Percentiles rank a stretch among this genome's conserved stretches.
Conservation (phyloP, 805 yeast genomes). For the Candida maesae region DNA sequence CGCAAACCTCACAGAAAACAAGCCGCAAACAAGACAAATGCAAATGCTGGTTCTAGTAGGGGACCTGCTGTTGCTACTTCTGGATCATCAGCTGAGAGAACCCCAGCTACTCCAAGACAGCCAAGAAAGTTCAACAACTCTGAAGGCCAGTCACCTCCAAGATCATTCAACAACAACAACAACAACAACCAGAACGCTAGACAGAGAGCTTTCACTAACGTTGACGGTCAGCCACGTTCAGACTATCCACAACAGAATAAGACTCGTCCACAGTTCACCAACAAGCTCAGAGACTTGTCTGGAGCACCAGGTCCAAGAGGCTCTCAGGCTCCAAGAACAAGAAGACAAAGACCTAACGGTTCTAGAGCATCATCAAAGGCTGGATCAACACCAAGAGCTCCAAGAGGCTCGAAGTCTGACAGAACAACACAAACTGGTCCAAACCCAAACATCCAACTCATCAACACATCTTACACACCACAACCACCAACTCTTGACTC, state of each 20-base stretch:
- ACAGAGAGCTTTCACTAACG: too few relatives aligned
- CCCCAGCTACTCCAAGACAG: background rate
- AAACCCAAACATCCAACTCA: conserved; percentile 20
- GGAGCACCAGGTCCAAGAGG: background rate
- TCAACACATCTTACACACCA: conserved; percentile 20
- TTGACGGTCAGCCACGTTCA: too few relatives aligned
- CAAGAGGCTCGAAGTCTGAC: background rate
- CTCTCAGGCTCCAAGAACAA: conserved; percentile 7
- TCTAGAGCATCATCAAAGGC: background rate
- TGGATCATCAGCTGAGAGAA: background rate
- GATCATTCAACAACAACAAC: conserved; percentile 4
- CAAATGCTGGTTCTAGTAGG: too few relatives aligned
- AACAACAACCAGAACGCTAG: too few relatives aligned
- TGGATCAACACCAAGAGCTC: background rate
- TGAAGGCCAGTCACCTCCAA: background rate
- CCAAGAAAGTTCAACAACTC: background rate
- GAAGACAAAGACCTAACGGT: conserved; percentile 8
- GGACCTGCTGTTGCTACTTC: too few relatives aligned
- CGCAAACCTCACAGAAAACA: background rate
- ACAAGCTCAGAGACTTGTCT: conserved; percentile 9
- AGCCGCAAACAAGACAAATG: background rate
- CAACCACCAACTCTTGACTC: conserved; percentile 17
- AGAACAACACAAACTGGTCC: background rate
- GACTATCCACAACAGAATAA: too few relatives aligned
- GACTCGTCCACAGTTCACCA: conserved; percentile 5